These are phyloP conservation scores for Spirogloea muscicola DNA, from an alignment of 139 green algal genomes.

Conservation along the genomic window DNA sequence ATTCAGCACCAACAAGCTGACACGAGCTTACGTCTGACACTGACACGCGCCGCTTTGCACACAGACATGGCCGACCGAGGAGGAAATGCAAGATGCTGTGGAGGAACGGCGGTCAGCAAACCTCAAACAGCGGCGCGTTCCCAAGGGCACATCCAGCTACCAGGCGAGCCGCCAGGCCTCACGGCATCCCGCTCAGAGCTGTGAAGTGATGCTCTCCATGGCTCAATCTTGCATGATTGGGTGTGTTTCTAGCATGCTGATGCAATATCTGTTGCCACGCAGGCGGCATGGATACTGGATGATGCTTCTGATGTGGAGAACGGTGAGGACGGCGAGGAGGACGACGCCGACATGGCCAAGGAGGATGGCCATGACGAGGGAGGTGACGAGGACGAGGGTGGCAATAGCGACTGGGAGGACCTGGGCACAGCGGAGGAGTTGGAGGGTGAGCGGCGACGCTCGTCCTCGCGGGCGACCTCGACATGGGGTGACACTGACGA, in stretches of 20 bases:
- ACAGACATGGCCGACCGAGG: constrained; percentile 91
- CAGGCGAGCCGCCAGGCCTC: no score
- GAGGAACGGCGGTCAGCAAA: constrained; percentile 41
- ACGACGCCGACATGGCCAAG: constrained; percentile 10
- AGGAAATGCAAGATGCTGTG: constrained; percentile 59
- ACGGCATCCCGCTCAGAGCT: no score
- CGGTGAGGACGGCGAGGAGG: constrained; percentile 43
- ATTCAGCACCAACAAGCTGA: no score
- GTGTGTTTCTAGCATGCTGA: no score
- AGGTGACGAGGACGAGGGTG: constrained; percentile 12
- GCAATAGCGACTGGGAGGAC: background rate
- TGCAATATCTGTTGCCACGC: no score
- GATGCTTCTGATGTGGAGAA: constrained; percentile 50
- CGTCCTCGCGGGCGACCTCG: background rate
- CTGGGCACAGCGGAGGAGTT: constrained; percentile 7
- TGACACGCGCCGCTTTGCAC: background rate
- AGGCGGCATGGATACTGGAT: constrained; percentile 31
- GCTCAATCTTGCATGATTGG: no score
- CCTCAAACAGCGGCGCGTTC: constrained; percentile 51
- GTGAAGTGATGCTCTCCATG: no score
- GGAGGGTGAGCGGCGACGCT: constrained; percentile 8
- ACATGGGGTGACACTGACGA: constrained; percentile 3
- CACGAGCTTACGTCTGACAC: no score
- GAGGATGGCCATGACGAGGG: constrained; percentile 1
- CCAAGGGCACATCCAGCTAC: constrained; percentile 83